Evolutionary conservation across 768 basidiomycete genomes (phyloP).

Genomic region (Mycena vulgaris): DNA sequence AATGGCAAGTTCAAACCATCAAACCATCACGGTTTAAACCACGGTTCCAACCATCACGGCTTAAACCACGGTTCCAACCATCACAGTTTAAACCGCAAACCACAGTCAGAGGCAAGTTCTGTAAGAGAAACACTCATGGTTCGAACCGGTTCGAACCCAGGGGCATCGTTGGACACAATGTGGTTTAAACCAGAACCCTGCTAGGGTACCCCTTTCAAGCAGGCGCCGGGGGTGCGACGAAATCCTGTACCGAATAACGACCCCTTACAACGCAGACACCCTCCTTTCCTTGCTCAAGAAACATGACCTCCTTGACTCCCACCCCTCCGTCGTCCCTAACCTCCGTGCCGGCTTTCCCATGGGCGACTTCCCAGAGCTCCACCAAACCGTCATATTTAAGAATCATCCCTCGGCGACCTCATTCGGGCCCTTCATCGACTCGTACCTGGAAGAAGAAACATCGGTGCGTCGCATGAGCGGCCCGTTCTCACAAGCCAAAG

Average conservation of each 20-base stretch:
- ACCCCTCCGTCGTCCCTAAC: slow-evolving; percentile 40
- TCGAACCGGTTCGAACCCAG: no score
- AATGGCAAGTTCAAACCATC: no score
- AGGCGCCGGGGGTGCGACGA: slow-evolving; percentile 24
- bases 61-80: no score
- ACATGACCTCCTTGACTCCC: slow-evolving; percentile 15
- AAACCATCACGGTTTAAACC: no score
- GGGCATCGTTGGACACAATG: no score
- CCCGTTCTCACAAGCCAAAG: slow-evolving; percentile 36
- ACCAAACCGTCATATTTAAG: slow-evolving; percentile 35
- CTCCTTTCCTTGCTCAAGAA: slow-evolving; percentile 30
- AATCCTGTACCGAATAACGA: slow-evolving; percentile 24
- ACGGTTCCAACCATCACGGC: no score
- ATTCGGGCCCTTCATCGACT: slow-evolving; percentile 32
- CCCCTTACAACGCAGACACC: slow-evolving; percentile 39
- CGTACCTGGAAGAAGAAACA: slow-evolving; percentile 42
- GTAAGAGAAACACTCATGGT: no score
- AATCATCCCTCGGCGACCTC: slow-evolving; percentile 38
- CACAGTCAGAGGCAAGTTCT: no score
- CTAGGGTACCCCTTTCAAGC: slow-evolving; percentile 34
- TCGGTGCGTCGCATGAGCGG: slow-evolving; percentile 44
- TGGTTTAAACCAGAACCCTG: no score
- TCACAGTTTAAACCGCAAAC: no score
- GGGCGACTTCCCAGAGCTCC: slow-evolving; percentile 16
- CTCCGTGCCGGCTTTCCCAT: slow-evolving; percentile 21